Conservation (phyloP, 106 monocot genomes). For the Amphibolis antarctica region DNA sequence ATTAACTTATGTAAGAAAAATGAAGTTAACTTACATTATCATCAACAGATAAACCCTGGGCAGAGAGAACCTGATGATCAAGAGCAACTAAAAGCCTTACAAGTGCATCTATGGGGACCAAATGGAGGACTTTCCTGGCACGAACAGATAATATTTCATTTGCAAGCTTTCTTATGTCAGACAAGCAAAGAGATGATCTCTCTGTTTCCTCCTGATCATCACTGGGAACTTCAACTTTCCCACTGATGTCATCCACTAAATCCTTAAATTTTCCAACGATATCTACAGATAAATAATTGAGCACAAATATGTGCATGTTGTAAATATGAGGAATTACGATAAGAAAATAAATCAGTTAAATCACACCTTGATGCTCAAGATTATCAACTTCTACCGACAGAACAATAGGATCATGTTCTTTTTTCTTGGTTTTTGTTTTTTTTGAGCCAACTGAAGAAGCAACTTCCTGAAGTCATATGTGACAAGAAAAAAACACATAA, state of each 20-base stretch:
- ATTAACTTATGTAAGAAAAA: neutral
- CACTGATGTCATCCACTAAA: constrained; percentile 74
- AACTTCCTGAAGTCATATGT: constrained; percentile 25
- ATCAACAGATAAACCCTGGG: constrained; percentile 71
- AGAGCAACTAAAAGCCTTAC: constrained; percentile 63
- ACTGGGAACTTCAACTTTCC: constrained; percentile 48
- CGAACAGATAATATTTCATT: constrained; percentile 61
- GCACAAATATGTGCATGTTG: neutral
- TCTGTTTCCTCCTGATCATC: constrained; percentile 42
- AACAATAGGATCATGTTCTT: constrained; percentile 33
- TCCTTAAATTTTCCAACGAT: constrained; percentile 51
- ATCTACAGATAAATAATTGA: constrained; percentile 21
- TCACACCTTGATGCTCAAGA: constrained; percentile 74
- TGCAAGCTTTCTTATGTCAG: constrained; percentile 56
- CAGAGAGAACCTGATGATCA: constrained; percentile 71
- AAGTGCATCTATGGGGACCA: constrained; percentile 57
- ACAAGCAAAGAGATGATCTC: constrained; percentile 39
- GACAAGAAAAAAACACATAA: neutral
- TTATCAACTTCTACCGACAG: constrained; percentile 30
- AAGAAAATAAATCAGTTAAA: neutral
- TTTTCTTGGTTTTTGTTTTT: constrained; percentile 74
- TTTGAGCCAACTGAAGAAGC: constrained; percentile 29
- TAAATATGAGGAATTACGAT: neutral
- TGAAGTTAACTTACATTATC: constrained; percentile 35
- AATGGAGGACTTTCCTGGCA: constrained; percentile 58